Evolutionary conservation across 1,284 basidiomycete species (phyloP).

Genomic region (Melanopsichium pennsylvanicum): DNA sequence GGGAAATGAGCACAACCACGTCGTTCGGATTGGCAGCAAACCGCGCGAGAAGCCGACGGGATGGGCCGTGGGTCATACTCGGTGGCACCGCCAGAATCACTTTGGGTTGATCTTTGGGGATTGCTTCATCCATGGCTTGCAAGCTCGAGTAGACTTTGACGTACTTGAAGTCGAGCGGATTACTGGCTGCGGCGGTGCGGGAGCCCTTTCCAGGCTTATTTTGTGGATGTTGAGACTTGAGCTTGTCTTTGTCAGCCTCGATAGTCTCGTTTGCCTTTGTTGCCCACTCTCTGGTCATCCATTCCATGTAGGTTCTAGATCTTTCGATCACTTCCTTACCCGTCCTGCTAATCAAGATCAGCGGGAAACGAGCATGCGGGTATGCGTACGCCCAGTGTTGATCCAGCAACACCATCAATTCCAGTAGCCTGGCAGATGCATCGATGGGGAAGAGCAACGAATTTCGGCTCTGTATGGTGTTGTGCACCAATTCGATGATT

Average conservation of each 20-base stretch:
- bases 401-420: slow-evolving; percentile 91
- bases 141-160: slow-evolving; percentile 87
- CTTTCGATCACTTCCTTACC: slow-evolving; percentile 93
- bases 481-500: slow-evolving; percentile 73
- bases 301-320: slow-evolving; percentile 96
- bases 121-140: slow-evolving; percentile 79
- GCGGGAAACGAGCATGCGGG: slow-evolving; percentile 70
- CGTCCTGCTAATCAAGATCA: slow-evolving; percentile 89
- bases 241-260: slow-evolving; percentile 29
- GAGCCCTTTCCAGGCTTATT: not conserved
- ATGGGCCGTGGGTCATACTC: slow-evolving; percentile 90
- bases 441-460: slow-evolving; percentile 90
- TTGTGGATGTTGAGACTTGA: not conserved
- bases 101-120: slow-evolving; percentile 79
- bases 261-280: slow-evolving; percentile 45
- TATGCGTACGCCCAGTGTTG: slow-evolving; percentile 93
- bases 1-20: slow-evolving; percentile 51
- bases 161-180: slow-evolving; percentile 68
- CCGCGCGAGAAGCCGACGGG: slow-evolving; percentile 81
- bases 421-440: slow-evolving; percentile 88
- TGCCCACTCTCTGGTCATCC: slow-evolving; percentile 90
- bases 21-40: slow-evolving; percentile 77
- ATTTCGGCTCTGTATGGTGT: slow-evolving; percentile 81
- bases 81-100: slow-evolving; percentile 91
- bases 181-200: slow-evolving; percentile 16